Evolutionary conservation across 805 yeast species (phyloP).

Genomic region (Candida sanyiensis): DNA sequence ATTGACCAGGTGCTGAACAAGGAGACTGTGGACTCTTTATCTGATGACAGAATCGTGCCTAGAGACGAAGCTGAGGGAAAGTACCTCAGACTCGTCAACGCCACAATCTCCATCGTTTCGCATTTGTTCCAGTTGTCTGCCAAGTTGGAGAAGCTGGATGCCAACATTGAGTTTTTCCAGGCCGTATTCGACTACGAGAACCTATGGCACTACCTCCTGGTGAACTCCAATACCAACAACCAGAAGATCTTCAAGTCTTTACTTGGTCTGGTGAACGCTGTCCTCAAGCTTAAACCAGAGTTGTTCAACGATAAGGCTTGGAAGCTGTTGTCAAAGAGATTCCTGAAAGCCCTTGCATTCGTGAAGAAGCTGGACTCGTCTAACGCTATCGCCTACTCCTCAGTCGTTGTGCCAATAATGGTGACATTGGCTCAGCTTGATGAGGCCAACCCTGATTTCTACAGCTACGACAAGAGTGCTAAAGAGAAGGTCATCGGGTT

Average conservation of each 20-base stretch:
- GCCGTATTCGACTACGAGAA: constrained; percentile 37
- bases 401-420: constrained; percentile 43
- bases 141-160: constrained; percentile 22
- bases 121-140: constrained; percentile 24
- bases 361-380: constrained; percentile 26
- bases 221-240: constrained; percentile 32
- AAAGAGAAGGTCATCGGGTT: constrained; percentile 41
- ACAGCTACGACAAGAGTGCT: constrained; percentile 48
- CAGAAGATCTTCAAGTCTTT: constrained; percentile 38
- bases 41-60: constrained; percentile 68
- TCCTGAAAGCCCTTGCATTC: constrained; percentile 31
- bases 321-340: constrained; percentile 29
- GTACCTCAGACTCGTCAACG: constrained; percentile 50
- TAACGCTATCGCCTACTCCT: constrained; percentile 39
- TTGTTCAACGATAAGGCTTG: constrained; percentile 22
- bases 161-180: constrained; percentile 18
- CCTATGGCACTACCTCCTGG: constrained; percentile 37
- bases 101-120: constrained; percentile 45
- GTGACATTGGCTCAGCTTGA: constrained; percentile 41
- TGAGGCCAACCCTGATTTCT: constrained; percentile 43
- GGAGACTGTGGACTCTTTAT: constrained; percentile 58
- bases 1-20: constrained; percentile 44
- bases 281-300: constrained; percentile 24
- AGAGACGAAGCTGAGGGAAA: constrained; percentile 62
- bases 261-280: constrained; percentile 31